Base-by-base conservation (phyloP, 805 yeast genomes). In the Henningerozyma blattae region DNA sequence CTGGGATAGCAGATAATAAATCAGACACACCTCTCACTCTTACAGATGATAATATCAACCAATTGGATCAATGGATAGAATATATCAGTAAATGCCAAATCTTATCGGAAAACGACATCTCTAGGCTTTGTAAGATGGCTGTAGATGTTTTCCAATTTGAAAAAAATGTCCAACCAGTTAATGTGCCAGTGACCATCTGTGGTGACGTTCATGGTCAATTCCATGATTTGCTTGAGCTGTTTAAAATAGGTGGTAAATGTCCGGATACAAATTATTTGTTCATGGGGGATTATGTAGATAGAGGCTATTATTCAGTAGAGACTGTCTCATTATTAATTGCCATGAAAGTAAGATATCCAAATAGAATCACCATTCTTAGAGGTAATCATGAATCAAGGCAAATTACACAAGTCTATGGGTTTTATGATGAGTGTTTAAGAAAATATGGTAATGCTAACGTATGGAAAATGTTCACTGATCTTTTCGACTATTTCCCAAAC, bases 191-290 rank as follows among this genome's bases (percentile, higher is more conserved):
- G 30, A 87, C 96, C 18, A 84, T 85, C 44, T 86, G 95, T 64
- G 95, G 95, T 42, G 95, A 85, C 59, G 87, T 85, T 35, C 95
- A 85, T 56, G 95, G 95, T 22, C 95, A 85, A 58, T 85, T 85
- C 57, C 94, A 85, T 54, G 95, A 85, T 63, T 67, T 85, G 56
- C 79, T 83, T 77, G 94, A 85, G 58, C 65, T 85, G 38, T 85
- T 85, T 61, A 81, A 82, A 50, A 85, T 85, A 50, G 95, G 95
- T 24, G 95, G 95, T n/a, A 85, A 85, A 31, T 79, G 86, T 45
- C 95, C 95, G 1, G 83, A 73, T 43, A 85, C 94, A 6, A 84
- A 81, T 56, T 85, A 85, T 56, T 59, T 85, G 40, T 85, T 85
- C 48, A 72, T 85, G 81, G 84, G 84, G 41, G 95, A 85, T 58